Evolutionary conservation across 2,329 filamentous ascomycete species (phyloP).

Genomic region (Scedosporium dehoogii): DNA sequence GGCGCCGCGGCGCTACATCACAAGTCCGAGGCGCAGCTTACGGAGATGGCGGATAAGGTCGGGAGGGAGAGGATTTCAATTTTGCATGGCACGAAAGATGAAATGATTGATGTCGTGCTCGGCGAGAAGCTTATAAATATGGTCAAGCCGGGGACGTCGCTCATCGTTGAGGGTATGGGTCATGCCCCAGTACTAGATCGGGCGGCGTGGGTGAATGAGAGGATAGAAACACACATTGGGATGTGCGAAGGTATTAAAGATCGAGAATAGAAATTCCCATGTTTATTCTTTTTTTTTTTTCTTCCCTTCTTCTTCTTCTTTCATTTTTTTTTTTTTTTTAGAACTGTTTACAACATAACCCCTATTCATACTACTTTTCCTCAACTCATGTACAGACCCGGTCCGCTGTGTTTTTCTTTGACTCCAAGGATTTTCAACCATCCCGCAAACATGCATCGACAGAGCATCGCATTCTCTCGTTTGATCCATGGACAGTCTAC

Average conservation of each 20-base stretch:
- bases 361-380: background rate
- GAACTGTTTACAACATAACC: background rate
- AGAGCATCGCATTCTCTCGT: too few relatives aligned
- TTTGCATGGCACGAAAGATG: constrained; percentile 64
- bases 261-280: background rate
- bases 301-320: background rate
- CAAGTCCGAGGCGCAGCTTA: constrained; percentile 60
- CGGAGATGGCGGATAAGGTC: constrained; percentile 45
- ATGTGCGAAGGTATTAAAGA: constrained; percentile 35
- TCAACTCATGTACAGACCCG: too few relatives aligned
- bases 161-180: constrained; percentile 60
- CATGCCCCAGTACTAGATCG: constrained; percentile 69
- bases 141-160: constrained; percentile 49
- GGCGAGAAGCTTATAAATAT: constrained; percentile 57
- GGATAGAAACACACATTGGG: constrained; percentile 48
- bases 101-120: constrained; percentile 68
- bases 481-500: too few relatives aligned
- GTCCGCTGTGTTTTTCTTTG: too few relatives aligned
- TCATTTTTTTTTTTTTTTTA: background rate
- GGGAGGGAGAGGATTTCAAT: constrained; percentile 67
- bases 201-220: constrained; percentile 54
- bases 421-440: too few relatives aligned
- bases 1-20: constrained; percentile 71
- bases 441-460: too few relatives aligned
- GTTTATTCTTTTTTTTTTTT: background rate